A percentile compares a stretch with the other conserved stretches of the same genome.
Conservation (phyloP, 805 yeast genomes). For the Suhomyces sp. region DNA sequence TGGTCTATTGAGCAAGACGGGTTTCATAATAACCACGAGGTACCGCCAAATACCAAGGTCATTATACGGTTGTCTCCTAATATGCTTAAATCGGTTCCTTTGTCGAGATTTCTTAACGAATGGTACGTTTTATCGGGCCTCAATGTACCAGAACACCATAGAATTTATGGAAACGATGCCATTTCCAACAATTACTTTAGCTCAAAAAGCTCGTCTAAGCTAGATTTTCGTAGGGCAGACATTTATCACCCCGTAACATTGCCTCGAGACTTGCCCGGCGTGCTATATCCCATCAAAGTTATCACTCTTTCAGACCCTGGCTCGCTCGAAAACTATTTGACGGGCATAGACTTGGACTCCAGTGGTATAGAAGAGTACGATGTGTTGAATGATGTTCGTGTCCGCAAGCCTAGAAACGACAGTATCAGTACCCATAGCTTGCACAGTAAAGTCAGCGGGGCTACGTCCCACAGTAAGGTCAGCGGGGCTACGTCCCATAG, state of each 20-base stretch:
- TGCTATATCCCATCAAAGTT: slow-evolving; percentile 26
- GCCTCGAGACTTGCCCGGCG: slow-evolving; percentile 25
- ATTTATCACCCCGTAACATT: slow-evolving; percentile 20
- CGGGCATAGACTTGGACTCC: background rate
- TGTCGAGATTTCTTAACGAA: slow-evolving; percentile 31
- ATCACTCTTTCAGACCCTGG: slow-evolving; percentile 8
- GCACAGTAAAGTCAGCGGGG: background rate
- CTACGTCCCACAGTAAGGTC: background rate
- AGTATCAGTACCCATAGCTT: background rate
- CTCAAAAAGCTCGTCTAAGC: slow-evolving; percentile 1
- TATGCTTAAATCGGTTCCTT: slow-evolving; percentile 14
- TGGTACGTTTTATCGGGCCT: slow-evolving; percentile 31
- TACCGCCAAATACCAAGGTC: slow-evolving; percentile 10
- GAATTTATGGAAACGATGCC: slow-evolving; percentile 17
- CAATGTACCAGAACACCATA: slow-evolving; percentile 15
- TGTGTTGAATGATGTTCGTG: background rate
- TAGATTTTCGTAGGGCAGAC: slow-evolving; percentile 3
- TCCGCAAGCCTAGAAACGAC: background rate
- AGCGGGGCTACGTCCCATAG: background rate
- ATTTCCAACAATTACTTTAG: slow-evolving; percentile 11
- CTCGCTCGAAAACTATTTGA: background rate
- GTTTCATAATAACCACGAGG: background rate
- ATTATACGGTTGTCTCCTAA: slow-evolving; percentile 27
- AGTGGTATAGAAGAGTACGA: background rate
- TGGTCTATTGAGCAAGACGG: background rate